Conservation (phyloP, 2,329 filamentous ascomycete genomes). For the Cordyceps militaris region DNA sequence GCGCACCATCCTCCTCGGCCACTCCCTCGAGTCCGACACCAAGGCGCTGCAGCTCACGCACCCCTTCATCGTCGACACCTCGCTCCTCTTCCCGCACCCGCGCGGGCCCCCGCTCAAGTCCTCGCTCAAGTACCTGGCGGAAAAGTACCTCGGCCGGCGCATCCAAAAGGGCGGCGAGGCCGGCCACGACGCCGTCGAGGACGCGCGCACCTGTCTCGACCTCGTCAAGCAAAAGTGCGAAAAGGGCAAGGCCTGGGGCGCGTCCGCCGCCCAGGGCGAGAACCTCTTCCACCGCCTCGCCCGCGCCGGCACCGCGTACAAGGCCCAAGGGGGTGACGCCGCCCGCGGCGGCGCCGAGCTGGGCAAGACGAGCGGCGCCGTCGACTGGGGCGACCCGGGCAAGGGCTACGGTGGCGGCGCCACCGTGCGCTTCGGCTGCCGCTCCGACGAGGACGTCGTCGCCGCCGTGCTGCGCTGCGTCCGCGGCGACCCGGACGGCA, state of each 20-base stretch:
- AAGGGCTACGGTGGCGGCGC: conserved; percentile 51
- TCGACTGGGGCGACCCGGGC: conserved; percentile 82
- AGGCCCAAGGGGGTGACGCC: conserved; percentile 50
- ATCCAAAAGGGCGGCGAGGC: conserved; percentile 72
- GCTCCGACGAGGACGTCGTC: conserved; percentile 52
- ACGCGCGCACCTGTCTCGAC: conserved; percentile 84
- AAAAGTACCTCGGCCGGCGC: conserved; percentile 78
- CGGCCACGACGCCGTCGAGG: conserved; percentile 89
- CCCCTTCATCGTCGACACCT: conserved; percentile 89
- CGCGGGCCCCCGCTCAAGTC: conserved; percentile 85
- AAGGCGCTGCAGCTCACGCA: conserved; percentile 80
- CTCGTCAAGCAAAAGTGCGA: conserved; percentile 95
- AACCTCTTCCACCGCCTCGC: conserved; percentile 81
- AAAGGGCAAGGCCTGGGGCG: conserved; percentile 81
- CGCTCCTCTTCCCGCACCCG: conserved; percentile 82
- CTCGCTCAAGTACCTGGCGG: conserved; percentile 79
- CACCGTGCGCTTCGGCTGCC: conserved; percentile 49
- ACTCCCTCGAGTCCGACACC: conserved; percentile 77
- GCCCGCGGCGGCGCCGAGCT: conserved; percentile 49
- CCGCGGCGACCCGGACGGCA: conserved; percentile 49
- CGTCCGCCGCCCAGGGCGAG: conserved; percentile 70
- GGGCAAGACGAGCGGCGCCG: conserved; percentile 62
- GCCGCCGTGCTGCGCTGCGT: conserved; percentile 51
- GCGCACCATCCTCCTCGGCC: conserved; percentile 67
- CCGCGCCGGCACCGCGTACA: conserved; percentile 55